phyloP scores from a whole-genome alignment of 805 yeast genomes.

The Schwanniomyces occidentalis region DNA sequence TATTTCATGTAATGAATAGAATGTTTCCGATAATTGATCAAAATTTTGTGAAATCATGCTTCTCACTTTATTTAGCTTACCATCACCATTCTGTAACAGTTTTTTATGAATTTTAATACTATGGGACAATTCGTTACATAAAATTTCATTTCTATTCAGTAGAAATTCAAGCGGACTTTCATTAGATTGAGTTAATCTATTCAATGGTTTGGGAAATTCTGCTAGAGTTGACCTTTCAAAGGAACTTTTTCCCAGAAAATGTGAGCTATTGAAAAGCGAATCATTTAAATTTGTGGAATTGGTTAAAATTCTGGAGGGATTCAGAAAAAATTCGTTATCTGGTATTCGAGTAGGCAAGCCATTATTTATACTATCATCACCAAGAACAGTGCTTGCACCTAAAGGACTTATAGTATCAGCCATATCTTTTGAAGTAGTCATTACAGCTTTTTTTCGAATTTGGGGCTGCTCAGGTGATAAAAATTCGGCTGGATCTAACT shows the following conservation, averaged over 20 bases:
- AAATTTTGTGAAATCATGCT: slow-evolving; percentile 25
- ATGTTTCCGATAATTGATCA: slow-evolving; percentile 42
- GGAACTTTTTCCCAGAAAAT: too few relatives aligned
- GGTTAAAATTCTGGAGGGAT: slow-evolving; percentile 15
- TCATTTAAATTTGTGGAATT: not conserved
- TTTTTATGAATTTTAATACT: slow-evolving; percentile 23
- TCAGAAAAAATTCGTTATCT: slow-evolving; percentile 19
- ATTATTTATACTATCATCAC: not conserved
- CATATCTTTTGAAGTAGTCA: not conserved
- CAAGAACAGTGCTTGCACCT: slow-evolving; percentile 2
- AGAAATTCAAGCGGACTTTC: slow-evolving; percentile 15
- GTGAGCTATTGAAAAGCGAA: too few relatives aligned
- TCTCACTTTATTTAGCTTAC: slow-evolving; percentile 28
- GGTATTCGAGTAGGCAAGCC: slow-evolving; percentile 8
- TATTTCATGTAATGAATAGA: slow-evolving; percentile 47
- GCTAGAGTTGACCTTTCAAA: not conserved
- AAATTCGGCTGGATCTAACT: slow-evolving; percentile 27
- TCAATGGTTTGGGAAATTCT: not conserved
- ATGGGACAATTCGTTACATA: slow-evolving; percentile 18
- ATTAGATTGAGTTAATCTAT: not conserved
- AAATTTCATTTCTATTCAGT: slow-evolving; percentile 10
- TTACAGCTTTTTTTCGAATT: not conserved
- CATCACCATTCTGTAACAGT: slow-evolving; percentile 34
- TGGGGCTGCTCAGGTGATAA: slow-evolving; percentile 17
- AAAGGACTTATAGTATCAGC: not conserved